These are phyloP conservation scores for Curvularia verruculosa DNA, from an alignment of 2,329 filamentous ascomycete genomes.

Conservation along the genomic window DNA sequence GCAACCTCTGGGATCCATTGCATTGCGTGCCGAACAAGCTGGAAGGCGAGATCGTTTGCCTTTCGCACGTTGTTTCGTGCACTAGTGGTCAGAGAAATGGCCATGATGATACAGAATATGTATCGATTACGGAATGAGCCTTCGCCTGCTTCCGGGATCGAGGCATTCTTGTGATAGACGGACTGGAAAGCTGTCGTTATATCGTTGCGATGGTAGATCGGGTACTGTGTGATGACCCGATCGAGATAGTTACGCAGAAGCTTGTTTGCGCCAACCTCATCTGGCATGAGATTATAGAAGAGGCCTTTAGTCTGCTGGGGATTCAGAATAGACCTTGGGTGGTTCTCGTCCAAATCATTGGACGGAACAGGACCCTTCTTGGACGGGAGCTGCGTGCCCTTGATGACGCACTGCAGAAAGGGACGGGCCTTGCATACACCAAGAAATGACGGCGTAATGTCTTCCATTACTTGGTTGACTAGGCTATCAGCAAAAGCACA, in stretches of 20 bases:
- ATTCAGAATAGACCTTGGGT: slow-evolving; percentile 47
- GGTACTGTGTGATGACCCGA: slow-evolving; percentile 45
- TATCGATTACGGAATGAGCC: slow-evolving; percentile 41
- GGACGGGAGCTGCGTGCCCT: slow-evolving; percentile 44
- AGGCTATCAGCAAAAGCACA: slow-evolving; percentile 40
- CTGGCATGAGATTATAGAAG: slow-evolving; percentile 37
- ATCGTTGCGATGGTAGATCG: slow-evolving; percentile 46
- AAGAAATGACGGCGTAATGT: slow-evolving; percentile 46
- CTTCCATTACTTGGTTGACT: slow-evolving; percentile 44
- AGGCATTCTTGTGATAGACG: slow-evolving; percentile 37
- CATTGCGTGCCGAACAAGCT: slow-evolving; percentile 45
- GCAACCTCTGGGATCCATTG: slow-evolving; percentile 46
- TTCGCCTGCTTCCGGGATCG: slow-evolving; percentile 25
- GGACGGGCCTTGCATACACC: slow-evolving; percentile 43
- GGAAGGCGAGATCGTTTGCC: slow-evolving; percentile 42
- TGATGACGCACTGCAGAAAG: slow-evolving; percentile 45
- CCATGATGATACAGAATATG: slow-evolving; percentile 48
- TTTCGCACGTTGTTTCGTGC: slow-evolving; percentile 42
- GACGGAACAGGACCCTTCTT: slow-evolving; percentile 42
- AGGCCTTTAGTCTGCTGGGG: slow-evolving; percentile 37
- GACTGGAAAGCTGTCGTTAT: slow-evolving; percentile 43
- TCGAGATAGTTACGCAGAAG: slow-evolving; percentile 44
- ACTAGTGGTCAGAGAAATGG: slow-evolving; percentile 45
- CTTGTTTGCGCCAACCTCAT: slow-evolving; percentile 39
- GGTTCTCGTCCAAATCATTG: slow-evolving; percentile 46